These are phyloP conservation scores for Malus sieversii DNA, from an alignment of 306 rosid genomes.

Conservation along the genomic window DNA sequence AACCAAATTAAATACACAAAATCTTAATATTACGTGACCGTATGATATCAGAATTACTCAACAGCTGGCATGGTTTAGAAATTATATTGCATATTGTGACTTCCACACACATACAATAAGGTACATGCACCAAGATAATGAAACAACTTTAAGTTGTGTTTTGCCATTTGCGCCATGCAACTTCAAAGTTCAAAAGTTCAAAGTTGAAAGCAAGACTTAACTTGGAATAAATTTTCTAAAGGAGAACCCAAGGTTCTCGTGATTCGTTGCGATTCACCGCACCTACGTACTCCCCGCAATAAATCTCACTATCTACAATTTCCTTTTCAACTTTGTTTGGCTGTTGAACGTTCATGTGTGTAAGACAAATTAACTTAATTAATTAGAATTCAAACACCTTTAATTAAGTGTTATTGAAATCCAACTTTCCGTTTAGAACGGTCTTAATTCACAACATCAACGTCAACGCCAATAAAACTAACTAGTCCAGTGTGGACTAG, in stretches of 20 bases:
- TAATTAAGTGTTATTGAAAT: too few species aligned
- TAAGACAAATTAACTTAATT: too few species aligned
- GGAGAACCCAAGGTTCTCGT: conserved; percentile 60
- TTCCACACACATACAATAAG: neutral
- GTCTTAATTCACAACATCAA: too few species aligned
- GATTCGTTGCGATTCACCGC: conserved; percentile 44
- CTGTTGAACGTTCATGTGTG: too few species aligned
- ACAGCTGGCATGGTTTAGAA: too few species aligned
- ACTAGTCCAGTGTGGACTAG: neutral
- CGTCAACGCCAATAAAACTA: neutral
- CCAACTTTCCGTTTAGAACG: too few species aligned
- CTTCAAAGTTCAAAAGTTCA: neutral
- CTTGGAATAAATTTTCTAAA: conserved; percentile 41
- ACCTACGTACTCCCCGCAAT: conserved; percentile 12
- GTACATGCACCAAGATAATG: neutral
- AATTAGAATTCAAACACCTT: too few species aligned
- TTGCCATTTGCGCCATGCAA: conserved; percentile 37
- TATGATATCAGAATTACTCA: too few species aligned
- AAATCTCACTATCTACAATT: neutral
- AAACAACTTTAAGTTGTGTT: neutral
- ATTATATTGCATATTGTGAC: neutral
- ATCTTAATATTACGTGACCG: too few species aligned
- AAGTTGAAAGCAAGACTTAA: conserved; percentile 19
- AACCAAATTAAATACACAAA: too few species aligned
- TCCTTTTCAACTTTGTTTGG: too few species aligned